phyloP scores from a whole-genome alignment of 2,329 filamentous ascomycete species.

The Fusarium nematophilum region DNA sequence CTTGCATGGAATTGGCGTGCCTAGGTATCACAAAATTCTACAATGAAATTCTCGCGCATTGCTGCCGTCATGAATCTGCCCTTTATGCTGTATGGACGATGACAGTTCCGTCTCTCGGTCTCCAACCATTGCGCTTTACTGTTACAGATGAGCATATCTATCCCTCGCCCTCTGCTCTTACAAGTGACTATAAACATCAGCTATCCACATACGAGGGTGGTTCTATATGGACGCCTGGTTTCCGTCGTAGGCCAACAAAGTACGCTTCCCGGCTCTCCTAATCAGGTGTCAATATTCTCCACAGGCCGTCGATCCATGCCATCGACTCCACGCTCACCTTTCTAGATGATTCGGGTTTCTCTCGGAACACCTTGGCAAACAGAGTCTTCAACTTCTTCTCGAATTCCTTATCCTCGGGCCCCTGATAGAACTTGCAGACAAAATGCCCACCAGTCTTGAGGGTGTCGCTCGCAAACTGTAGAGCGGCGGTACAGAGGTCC shows the following conservation, averaged over 20 bases:
- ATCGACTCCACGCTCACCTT: slow-evolving; percentile 63
- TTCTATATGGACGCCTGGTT: slow-evolving; percentile 53
- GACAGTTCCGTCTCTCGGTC: background rate
- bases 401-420: slow-evolving; percentile 82
- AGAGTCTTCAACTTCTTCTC: slow-evolving; percentile 79
- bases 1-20: slow-evolving; percentile 60
- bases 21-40: slow-evolving; percentile 58
- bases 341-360: slow-evolving; percentile 93
- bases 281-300: slow-evolving; percentile 4
- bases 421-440: slow-evolving; percentile 98
- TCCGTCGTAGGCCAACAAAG: slow-evolving; percentile 83
- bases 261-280: slow-evolving; percentile 77
- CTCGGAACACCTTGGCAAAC: slow-evolving; percentile 83
- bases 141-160: background rate
- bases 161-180: too few relatives aligned
- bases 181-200: background rate
- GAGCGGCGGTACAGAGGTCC: slow-evolving; percentile 90
- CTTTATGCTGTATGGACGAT: slow-evolving; percentile 1
- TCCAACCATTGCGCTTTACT: too few relatives aligned
- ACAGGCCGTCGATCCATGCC: background rate
- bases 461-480: slow-evolving; percentile 87
- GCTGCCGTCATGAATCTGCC: slow-evolving; percentile 42
- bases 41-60: slow-evolving; percentile 47
- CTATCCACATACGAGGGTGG: background rate
- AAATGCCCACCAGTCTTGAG: slow-evolving; percentile 87